These are phyloP conservation scores for Epichloe glyceriae DNA, from an alignment of 2,329 filamentous ascomycete genomes.

Conservation along the genomic window DNA sequence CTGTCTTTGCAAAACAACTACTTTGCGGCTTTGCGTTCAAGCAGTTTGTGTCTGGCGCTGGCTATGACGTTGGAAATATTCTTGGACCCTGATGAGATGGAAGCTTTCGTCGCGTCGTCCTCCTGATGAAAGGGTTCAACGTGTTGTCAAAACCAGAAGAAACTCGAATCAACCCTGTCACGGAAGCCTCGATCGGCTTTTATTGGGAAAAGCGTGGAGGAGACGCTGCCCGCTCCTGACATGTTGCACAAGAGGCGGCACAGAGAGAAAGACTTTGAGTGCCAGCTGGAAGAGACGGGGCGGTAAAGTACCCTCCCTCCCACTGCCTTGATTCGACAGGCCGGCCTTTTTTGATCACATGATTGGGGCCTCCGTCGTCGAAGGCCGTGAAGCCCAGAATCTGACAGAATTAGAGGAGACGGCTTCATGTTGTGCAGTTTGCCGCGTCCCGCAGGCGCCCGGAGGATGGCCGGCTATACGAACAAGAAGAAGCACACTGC, in stretches of 20 bases:
- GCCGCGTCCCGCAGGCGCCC: neutral
- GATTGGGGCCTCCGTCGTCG: slow-evolving; percentile 7
- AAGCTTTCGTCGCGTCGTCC: neutral
- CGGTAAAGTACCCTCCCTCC: slow-evolving; percentile 5
- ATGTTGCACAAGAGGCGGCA: slow-evolving; percentile 1
- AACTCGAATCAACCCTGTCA: neutral
- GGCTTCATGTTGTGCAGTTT: neutral
- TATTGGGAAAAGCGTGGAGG: slow-evolving; percentile 1
- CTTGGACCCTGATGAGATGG: neutral
- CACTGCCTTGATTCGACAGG: slow-evolving; percentile 8
- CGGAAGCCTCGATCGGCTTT: neutral
- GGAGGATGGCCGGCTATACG: too few species aligned
- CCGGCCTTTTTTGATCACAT: slow-evolving; percentile 9
- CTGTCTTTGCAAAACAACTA: neutral
- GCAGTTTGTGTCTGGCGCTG: neutral
- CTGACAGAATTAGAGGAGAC: neutral
- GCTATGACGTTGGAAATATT: neutral
- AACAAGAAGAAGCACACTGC: neutral
- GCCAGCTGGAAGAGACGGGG: slow-evolving; percentile 2
- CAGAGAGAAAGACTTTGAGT: neutral
- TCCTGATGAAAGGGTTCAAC: neutral
- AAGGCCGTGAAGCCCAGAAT: neutral
- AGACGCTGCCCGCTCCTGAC: neutral
- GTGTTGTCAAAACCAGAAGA: neutral
- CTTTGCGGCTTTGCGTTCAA: neutral